Base-by-base conservation (phyloP, 1,139 yeast genomes). In the Yamadazyma siamensis region DNA sequence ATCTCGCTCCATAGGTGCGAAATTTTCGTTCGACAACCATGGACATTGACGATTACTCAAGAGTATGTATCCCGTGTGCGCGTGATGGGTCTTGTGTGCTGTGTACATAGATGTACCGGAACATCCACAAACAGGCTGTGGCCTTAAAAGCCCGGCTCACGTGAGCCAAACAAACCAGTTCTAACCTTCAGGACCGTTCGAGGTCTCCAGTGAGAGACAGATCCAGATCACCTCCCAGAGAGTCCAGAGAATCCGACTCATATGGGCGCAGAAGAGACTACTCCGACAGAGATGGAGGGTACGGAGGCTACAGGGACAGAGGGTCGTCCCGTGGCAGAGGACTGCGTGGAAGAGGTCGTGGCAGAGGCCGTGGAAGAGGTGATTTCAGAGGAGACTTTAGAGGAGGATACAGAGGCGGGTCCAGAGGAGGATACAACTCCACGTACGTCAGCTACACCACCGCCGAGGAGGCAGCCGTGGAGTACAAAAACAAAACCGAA, bases 31-130 rank as follows among this genome's bases (percentile, higher is more conserved):
- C 29, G 24, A 25, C 19, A 15, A 18, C 17, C 10, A 71, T 75
- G 72, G 80, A 74, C 43, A 67, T 74, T 36, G 80, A 74, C 52
- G 72, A 69, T 49, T 70, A 68, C 49, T 63, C 75, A 46, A 68
- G 75, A 56, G 75, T 71, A 66, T 52, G 74, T 67, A 28, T 18
- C 7, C 20, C n/a, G n/a, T n/a, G n/a, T n/a, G n/a, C n/a, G n/a
- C n/a, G n/a, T n/a, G n/a, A n/a, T n/a, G n/a, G n/a, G n/a, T n/a
- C n/a, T n/a, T n/a, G n/a, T n/a, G n/a, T n/a, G n/a, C n/a, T n/a
- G n/a, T n/a, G n/a, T n/a, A n/a, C n/a, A n/a, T n/a, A n/a, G n/a
- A n/a, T n/a, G n/a, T n/a, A n/a, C n/a, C n/a, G n/a, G n/a, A n/a
- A n/a, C n/a, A n/a, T n/a, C n/a, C n/a, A n/a, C n/a, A n/a, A n/a